Evolutionary conservation across 1,139 yeast species (phyloP).

Genomic region (Yamadazyma siamensis): DNA sequence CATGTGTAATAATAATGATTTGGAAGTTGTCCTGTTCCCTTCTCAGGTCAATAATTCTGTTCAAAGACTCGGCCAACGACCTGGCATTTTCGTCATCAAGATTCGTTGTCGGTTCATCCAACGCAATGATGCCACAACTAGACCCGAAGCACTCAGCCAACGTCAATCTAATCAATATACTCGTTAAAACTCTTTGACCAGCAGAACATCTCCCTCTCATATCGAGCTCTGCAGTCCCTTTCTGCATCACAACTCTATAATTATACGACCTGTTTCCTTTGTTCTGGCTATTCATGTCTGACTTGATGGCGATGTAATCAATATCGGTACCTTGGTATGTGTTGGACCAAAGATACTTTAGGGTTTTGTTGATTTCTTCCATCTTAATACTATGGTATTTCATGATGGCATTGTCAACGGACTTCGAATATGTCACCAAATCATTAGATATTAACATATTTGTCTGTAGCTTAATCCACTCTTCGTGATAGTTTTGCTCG

Average conservation of each 20-base stretch:
- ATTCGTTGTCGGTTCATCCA: conserved; percentile 98
- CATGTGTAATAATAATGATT: conserved; percentile 92
- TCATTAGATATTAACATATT: conserved; percentile 81
- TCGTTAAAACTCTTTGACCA: conserved; percentile 93
- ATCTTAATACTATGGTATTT: conserved; percentile 86
- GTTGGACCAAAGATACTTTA: conserved; percentile 89
- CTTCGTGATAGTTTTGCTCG: conserved; percentile 59
- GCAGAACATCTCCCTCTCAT: conserved; percentile 99
- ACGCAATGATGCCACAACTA: conserved; percentile 91
- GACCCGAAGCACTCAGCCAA: conserved; percentile 94
- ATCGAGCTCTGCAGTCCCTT: conserved; percentile 86
- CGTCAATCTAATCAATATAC: conserved; percentile 86
- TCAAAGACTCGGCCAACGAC: conserved; percentile 78
- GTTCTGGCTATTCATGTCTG: conserved; percentile 64
- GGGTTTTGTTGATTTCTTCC: conserved; percentile 85
- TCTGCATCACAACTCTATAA: conserved; percentile 93
- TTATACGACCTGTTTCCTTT: conserved; percentile 75
- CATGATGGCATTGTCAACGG: conserved; percentile 92
- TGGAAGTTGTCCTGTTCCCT: conserved; percentile 85
- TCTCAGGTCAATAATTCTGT: conserved; percentile 71
- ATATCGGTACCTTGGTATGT: conserved; percentile 96
- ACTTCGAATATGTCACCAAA: conserved; percentile 75
- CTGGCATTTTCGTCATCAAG: conserved; percentile 87
- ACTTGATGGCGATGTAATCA: conserved; percentile 80
- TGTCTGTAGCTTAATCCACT: conserved; percentile 76